Evolutionary conservation across 192 early-diverging fungal genomes (phyloP).

Genomic region (Allomyces arbusculus): DNA sequence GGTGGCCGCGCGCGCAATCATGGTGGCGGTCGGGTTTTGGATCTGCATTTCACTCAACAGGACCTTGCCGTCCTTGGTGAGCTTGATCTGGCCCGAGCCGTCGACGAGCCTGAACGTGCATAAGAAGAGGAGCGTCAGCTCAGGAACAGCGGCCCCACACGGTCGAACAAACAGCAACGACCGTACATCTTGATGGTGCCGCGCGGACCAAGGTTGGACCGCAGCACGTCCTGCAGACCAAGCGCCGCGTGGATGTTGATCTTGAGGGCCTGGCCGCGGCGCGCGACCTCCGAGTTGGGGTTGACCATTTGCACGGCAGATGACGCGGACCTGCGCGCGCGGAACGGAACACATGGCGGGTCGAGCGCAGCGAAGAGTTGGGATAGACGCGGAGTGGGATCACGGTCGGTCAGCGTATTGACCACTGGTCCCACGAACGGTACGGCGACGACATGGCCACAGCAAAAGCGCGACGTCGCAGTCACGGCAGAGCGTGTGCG

Average conservation of each 20-base stretch:
- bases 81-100: slow-evolving; percentile 83
- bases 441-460: too few species aligned
- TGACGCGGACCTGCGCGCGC: too few species aligned
- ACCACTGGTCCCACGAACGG: too few species aligned
- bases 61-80: slow-evolving; percentile 99
- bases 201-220: slow-evolving; percentile 89
- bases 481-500: too few species aligned
- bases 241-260: slow-evolving; percentile 90
- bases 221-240: slow-evolving; percentile 87
- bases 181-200: slow-evolving; percentile 93
- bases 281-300: slow-evolving; percentile 95
- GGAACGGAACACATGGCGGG: too few species aligned
- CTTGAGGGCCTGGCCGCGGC: slow-evolving; percentile 88
- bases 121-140: background rate
- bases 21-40: slow-evolving; percentile 96
- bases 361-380: too few species aligned
- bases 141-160: background rate
- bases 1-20: slow-evolving; percentile 97
- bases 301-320: slow-evolving; percentile 86
- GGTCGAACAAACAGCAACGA: too few species aligned
- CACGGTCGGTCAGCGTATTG: too few species aligned
- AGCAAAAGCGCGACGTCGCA: too few species aligned
- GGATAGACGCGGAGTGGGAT: too few species aligned
- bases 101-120: slow-evolving; percentile 57
- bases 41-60: slow-evolving; percentile 99